Conservation (phyloP, 108 stramenopile species). For the Fistulifera pelliculosa region DNA sequence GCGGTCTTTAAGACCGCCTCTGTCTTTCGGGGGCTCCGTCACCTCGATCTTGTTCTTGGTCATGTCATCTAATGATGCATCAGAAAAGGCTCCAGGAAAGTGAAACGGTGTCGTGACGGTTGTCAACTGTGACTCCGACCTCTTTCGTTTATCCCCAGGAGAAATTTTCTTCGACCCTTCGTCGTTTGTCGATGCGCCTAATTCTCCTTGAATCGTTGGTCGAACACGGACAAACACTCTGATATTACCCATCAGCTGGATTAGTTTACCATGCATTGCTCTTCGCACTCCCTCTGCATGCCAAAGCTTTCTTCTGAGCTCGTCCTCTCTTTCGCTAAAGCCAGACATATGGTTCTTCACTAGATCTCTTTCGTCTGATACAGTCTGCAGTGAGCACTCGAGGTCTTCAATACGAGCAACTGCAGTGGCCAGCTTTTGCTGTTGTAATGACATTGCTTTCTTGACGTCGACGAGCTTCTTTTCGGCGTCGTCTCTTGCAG, state of each 20-base stretch:
- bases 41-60: conserved; percentile 68
- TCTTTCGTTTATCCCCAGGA: conserved; percentile 7
- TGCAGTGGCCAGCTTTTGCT: not conserved
- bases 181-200: not conserved
- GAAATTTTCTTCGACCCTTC: not conserved
- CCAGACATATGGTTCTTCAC: conserved; percentile 18
- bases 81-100: conserved; percentile 37
- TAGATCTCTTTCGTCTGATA: conserved; percentile 17
- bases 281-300: conserved; percentile 62
- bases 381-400: conserved; percentile 17
- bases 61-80: conserved; percentile 36
- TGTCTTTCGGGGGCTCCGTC: conserved; percentile 65
- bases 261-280: conserved; percentile 60
- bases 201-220: conserved; percentile 38
- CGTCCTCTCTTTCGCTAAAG: conserved; percentile 57
- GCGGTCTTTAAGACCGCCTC: conserved; percentile 67
- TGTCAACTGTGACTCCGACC: conserved; percentile 7
- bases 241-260: conserved; percentile 79
- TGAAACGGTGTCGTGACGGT: conserved; percentile 25
- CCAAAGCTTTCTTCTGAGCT: conserved; percentile 40
- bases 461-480: conserved; percentile 9
- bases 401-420: conserved; percentile 3
- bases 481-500: not conserved
- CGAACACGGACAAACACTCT: conserved; percentile 81
- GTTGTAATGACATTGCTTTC: not conserved